Evolutionary conservation across 208 protist genomes (phyloP).

Genomic region (Trypanosoma rangeli): DNA sequence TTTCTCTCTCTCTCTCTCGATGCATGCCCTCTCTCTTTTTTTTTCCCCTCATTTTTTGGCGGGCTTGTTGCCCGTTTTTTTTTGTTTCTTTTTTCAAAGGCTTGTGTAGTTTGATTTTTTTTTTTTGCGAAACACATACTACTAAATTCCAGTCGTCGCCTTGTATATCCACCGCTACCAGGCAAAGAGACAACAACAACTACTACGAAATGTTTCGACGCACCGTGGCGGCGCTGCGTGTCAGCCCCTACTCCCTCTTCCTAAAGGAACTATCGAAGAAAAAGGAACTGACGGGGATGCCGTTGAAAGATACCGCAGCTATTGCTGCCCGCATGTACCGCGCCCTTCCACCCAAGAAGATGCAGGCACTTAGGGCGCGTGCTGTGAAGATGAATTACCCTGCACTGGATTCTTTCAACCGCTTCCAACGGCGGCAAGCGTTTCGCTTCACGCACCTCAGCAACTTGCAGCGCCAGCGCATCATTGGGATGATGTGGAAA

Average conservation of each 20-base stretch:
- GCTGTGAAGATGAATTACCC: slow-evolving; percentile 49
- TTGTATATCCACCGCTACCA: not conserved
- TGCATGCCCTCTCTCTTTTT: not conserved
- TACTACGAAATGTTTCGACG: slow-evolving; percentile 40
- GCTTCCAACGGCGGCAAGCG: slow-evolving; percentile 63
- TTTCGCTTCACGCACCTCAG: slow-evolving; percentile 53
- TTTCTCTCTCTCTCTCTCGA: no score
- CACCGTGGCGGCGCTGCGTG: slow-evolving; percentile 34
- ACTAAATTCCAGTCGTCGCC: not conserved
- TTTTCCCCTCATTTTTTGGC: not conserved
- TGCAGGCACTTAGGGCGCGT: slow-evolving; percentile 38
- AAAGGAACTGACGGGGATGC: slow-evolving; percentile 32
- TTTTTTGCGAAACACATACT: not conserved
- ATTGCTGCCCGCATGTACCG: slow-evolving; percentile 43
- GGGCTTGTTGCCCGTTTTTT: not conserved
- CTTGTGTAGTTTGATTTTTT: not conserved
- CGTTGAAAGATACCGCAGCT: slow-evolving; percentile 8
- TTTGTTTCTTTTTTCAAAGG: not conserved
- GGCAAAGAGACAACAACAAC: not conserved
- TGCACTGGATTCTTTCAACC: slow-evolving; percentile 69
- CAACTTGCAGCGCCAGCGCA: slow-evolving; percentile 58
- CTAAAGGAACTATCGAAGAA: slow-evolving; percentile 46
- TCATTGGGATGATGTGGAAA: slow-evolving; percentile 66
- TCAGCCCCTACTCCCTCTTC: slow-evolving; percentile 69
- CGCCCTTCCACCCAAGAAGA: slow-evolving; percentile 39